Conservation (phyloP, 805 yeast genomes). For the Myxozyma melibiosi region DNA sequence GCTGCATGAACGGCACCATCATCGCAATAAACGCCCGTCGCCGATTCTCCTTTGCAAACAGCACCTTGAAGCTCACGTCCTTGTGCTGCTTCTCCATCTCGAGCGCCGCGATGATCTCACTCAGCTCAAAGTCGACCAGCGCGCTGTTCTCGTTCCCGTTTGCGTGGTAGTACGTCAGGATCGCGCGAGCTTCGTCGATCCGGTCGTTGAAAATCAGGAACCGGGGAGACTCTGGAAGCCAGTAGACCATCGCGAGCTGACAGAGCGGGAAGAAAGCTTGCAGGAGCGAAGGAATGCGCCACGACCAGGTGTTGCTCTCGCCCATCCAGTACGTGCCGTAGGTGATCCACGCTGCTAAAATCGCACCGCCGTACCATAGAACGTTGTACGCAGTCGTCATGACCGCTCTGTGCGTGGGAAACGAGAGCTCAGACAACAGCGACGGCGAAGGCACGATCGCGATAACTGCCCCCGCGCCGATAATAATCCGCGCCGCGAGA, state of each 20-base stretch:
- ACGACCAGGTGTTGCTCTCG: slow-evolving; percentile 37
- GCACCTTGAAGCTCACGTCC: slow-evolving; percentile 35
- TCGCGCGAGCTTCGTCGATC: slow-evolving; percentile 47
- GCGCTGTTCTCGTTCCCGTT: slow-evolving; percentile 43
- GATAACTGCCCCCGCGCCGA: slow-evolving; percentile 24
- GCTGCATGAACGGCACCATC: slow-evolving; percentile 46
- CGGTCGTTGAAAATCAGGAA: slow-evolving; percentile 48
- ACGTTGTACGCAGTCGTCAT: slow-evolving; percentile 52
- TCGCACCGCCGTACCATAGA: slow-evolving; percentile 58
- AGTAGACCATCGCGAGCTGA: slow-evolving; percentile 39
- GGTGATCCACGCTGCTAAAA: slow-evolving; percentile 35
- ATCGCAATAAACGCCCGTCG: slow-evolving; percentile 46
- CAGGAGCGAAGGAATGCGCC: slow-evolving; percentile 44
- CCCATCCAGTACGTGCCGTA: slow-evolving; percentile 32
- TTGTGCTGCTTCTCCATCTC: slow-evolving; percentile 9
- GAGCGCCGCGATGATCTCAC: slow-evolving; percentile 20
- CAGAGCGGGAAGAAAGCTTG: slow-evolving; percentile 46
- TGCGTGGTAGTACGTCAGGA: slow-evolving; percentile 49
- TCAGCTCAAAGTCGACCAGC: slow-evolving; percentile 17
- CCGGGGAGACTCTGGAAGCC: slow-evolving; percentile 57
- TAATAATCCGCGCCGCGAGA: slow-evolving; percentile 16
- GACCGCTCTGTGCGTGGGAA: slow-evolving; percentile 29
- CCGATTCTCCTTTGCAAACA: slow-evolving; percentile 43
- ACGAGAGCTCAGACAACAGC: slow-evolving; percentile 19
- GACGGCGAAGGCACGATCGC: slow-evolving; percentile 8